A percentile compares a stretch with the other conserved stretches of the same genome.
Conservation (phyloP, 2,329 filamentous ascomycete genomes). For the Penicillium thymicola region DNA sequence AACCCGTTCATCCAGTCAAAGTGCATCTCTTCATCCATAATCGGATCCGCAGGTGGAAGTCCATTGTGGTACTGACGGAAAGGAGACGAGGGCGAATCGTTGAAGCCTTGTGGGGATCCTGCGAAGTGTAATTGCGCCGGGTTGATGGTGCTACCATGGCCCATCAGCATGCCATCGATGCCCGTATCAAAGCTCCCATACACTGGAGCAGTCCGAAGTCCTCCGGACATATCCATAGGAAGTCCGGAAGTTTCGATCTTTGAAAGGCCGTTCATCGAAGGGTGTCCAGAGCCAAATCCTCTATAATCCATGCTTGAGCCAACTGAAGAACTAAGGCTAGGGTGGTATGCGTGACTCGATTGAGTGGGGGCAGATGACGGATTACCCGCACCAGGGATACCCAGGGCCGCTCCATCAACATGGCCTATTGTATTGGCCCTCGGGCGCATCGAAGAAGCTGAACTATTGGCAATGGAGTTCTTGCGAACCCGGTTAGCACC, state of each 20-base stretch:
- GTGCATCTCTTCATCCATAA: constrained; percentile 66
- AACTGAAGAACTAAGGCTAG: constrained; percentile 64
- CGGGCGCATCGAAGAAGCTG: constrained; percentile 66
- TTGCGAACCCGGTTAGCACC: constrained; percentile 77
- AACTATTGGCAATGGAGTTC: constrained; percentile 72
- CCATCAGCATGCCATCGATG: constrained; percentile 68
- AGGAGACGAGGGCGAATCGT: constrained; percentile 41
- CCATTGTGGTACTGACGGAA: constrained; percentile 48
- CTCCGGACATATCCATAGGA: constrained; percentile 62
- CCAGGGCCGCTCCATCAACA: constrained; percentile 73
- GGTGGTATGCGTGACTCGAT: constrained; percentile 63
- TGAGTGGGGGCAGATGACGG: constrained; percentile 26
- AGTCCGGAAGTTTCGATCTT: constrained; percentile 79
- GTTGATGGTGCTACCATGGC: constrained; percentile 59
- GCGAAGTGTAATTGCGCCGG: constrained; percentile 75
- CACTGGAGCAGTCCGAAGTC: constrained; percentile 75
- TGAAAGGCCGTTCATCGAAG: constrained; percentile 65
- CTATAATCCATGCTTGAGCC: constrained; percentile 60
- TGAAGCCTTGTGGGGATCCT: constrained; percentile 62
- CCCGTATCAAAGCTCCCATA: constrained; percentile 69
- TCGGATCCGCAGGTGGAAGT: constrained; percentile 54
- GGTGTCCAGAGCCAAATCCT: constrained; percentile 55
- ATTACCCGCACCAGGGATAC: constrained; percentile 49
- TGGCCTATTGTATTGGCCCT: constrained; percentile 96
- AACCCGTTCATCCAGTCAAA: constrained; percentile 85